Conservation (phyloP, 257 asterid species). For the Cordia subcordata region DNA sequence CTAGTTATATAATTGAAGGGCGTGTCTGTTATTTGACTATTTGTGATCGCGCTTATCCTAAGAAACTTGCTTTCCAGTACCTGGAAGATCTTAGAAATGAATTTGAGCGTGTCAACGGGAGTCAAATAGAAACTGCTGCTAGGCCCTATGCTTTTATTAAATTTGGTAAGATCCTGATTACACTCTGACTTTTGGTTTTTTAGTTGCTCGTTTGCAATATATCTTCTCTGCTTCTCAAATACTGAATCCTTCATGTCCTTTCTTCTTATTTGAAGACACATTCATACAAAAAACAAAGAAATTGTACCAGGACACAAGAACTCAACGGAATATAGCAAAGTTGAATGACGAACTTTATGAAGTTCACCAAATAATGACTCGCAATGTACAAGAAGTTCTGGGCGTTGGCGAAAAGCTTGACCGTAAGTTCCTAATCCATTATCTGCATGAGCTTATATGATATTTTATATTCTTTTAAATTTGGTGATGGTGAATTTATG, state of each 20-base stretch:
- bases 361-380: constrained; percentile 99
- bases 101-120: constrained; percentile 78
- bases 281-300: constrained; percentile 91
- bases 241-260: constrained; percentile 10
- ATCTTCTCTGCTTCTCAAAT: constrained; percentile 9
- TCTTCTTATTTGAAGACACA: constrained; percentile 44
- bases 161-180: constrained; percentile 50
- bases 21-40: constrained; percentile 86
- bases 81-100: constrained; percentile 93
- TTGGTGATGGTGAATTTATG: no score
- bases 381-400: constrained; percentile 97
- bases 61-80: constrained; percentile 90
- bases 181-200: constrained; percentile 9
- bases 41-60: constrained; percentile 95
- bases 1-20: constrained; percentile 88
- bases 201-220: background rate
- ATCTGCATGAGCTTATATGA: no score
- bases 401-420: constrained; percentile 98
- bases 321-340: constrained; percentile 82
- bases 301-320: constrained; percentile 91
- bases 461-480: no score
- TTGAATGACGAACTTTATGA: constrained; percentile 96
- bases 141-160: constrained; percentile 98
- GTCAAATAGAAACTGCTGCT: constrained; percentile 95
- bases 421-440: constrained; percentile 42